Evolutionary conservation across 495 filamentous ascomycete species (phyloP).

Genomic region (Aspergillus saccharolyticus): DNA sequence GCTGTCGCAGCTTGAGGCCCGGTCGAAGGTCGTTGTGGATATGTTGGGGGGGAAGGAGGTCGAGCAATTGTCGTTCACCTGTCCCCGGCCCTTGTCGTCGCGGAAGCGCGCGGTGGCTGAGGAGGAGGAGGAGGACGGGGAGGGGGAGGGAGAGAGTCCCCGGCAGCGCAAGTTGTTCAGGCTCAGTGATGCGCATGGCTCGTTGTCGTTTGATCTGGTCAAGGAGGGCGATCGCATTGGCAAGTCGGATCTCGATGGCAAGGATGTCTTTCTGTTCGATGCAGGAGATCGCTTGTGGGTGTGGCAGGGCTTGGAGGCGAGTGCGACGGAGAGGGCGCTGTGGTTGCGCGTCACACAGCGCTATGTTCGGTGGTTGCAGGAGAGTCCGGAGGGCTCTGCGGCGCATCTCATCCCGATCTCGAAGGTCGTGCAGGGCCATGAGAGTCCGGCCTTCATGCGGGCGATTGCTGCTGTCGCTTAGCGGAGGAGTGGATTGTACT

Average conservation of each 20-base stretch:
- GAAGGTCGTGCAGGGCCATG: constrained; percentile 49
- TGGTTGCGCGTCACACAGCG: constrained; percentile 55
- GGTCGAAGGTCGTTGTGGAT: constrained; percentile 47
- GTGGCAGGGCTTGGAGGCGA: constrained; percentile 54
- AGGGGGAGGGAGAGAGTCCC: constrained; percentile 10
- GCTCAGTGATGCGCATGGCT: constrained; percentile 51
- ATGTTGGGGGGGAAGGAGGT: constrained; percentile 49
- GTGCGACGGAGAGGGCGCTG: constrained; percentile 47
- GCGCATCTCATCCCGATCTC: constrained; percentile 46
- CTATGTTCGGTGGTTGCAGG: constrained; percentile 47
- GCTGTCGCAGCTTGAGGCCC: constrained; percentile 51
- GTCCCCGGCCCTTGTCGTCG: constrained; percentile 35
- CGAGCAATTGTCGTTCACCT: constrained; percentile 27
- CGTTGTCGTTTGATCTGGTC: constrained; percentile 47
- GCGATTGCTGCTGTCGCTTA: constrained; percentile 10
- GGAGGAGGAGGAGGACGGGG: constrained; percentile 15
- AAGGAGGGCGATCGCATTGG: constrained; percentile 42
- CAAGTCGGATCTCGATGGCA: constrained; percentile 43
- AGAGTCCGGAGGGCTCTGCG: constrained; percentile 23
- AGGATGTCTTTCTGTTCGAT: constrained; percentile 57
- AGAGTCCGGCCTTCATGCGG: constrained; percentile 47
- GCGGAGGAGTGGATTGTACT: neutral
- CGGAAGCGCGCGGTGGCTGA: constrained; percentile 16
- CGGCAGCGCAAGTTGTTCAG: constrained; percentile 45
- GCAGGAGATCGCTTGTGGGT: constrained; percentile 51